Percentiles rank a stretch among this genome's conserved stretches.
Conservation (phyloP, 2,329 filamentous ascomycete species). For the Aspergillus sp. region DNA sequence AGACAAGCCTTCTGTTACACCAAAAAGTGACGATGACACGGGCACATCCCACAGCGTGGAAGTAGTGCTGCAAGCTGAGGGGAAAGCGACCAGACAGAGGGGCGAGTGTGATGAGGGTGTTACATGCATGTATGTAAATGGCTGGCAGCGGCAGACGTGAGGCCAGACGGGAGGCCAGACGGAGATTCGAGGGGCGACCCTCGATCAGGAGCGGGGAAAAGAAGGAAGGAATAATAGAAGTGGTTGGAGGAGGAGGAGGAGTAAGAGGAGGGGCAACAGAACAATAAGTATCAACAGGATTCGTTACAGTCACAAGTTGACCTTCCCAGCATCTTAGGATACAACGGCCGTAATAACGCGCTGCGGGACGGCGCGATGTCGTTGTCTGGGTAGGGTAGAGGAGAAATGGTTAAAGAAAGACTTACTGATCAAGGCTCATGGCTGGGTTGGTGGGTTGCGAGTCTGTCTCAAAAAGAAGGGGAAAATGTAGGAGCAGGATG, state of each 20-base stretch:
- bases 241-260: conserved; percentile 3
- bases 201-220: conserved; percentile 7
- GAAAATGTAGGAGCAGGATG: not conserved
- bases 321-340: conserved; percentile 20
- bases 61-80: conserved; percentile 27
- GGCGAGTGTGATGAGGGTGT: conserved; percentile 17
- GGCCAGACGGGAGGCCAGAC: not conserved
- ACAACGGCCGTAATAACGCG: conserved; percentile 24
- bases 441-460: conserved; percentile 7
- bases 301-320: conserved; percentile 24
- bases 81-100: conserved; percentile 19
- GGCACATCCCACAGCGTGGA: conserved; percentile 34
- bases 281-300: conserved; percentile 25
- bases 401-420: conserved; percentile 11
- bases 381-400: not conserved
- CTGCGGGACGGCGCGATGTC: conserved; percentile 20
- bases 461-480: not conserved
- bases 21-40: conserved; percentile 37
- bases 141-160: conserved; percentile 13
- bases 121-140: conserved; percentile 21
- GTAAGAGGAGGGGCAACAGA: conserved; percentile 1
- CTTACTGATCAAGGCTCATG: conserved; percentile 27
- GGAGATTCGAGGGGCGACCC: conserved; percentile 8
- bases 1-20: conserved; percentile 35
- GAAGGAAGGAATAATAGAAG: conserved; percentile 3